Percentiles rank a stretch among this genome's conserved stretches.
Conservation (phyloP, 140 eudicot species). For the Ambrosia hybrid region DNA sequence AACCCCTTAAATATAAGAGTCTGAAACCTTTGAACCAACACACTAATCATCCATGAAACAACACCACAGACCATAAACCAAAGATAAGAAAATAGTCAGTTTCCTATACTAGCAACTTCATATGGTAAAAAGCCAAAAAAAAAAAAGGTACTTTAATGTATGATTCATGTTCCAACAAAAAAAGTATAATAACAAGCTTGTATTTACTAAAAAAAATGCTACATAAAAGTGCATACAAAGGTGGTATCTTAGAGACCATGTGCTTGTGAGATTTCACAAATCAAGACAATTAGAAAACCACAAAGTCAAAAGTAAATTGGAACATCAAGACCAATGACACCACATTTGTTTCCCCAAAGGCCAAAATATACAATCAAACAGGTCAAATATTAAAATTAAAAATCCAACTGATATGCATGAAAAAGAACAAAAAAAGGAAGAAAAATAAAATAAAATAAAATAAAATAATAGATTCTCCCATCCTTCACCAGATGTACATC, state of each 20-base stretch:
- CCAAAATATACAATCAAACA: constrained; percentile 12
- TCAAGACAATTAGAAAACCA: constrained; percentile 7
- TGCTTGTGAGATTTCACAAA: neutral
- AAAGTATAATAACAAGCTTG: neutral
- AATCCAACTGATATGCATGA: constrained; percentile 14
- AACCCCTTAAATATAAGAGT: too few relatives aligned
- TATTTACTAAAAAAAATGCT: neutral
- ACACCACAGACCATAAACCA: neutral
- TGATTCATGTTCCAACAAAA: too few relatives aligned
- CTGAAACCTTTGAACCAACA: neutral
- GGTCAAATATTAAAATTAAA: neutral
- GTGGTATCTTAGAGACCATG: neutral
- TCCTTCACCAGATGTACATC: constrained; percentile 32
- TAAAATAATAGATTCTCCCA: constrained; percentile 28
- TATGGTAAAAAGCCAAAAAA: neutral
- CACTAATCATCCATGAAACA: constrained; percentile 55
- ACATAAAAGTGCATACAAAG: neutral
- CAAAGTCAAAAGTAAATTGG: neutral
- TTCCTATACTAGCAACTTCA: too few relatives aligned
- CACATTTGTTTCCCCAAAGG: constrained; percentile 24
- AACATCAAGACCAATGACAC: constrained; percentile 24
- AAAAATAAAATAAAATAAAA: neutral
- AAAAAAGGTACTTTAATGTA: neutral
- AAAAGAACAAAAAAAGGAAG: constrained; percentile 2
- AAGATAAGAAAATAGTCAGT: too few relatives aligned